Conservation (phyloP, 192 early-diverging fungal species). For the Allomyces macrogynus region DNA sequence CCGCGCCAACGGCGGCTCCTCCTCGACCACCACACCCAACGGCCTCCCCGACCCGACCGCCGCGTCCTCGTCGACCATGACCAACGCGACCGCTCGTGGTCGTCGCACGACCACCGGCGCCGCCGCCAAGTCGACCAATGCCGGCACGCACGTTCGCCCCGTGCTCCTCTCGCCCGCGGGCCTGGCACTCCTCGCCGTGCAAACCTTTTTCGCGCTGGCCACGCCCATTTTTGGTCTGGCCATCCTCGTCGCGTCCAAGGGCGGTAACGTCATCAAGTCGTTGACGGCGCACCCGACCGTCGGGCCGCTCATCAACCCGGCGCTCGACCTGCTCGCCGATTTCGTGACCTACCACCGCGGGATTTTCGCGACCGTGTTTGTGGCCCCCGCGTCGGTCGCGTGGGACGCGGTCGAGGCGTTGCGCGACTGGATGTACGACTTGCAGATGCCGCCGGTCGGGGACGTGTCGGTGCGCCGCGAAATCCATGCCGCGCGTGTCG, state of each 20-base stretch:
- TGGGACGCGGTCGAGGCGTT: background rate
- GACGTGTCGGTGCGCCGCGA: background rate
- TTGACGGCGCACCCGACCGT: background rate
- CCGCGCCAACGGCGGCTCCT: no score
- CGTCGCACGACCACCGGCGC: no score
- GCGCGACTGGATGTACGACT: background rate
- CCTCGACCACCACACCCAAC: no score
- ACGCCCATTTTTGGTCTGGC: background rate
- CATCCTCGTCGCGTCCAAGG: background rate
- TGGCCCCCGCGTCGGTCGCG: background rate
- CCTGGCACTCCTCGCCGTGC: no score
- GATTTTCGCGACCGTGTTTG: background rate
- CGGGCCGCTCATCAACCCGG: background rate
- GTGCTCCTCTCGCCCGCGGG: no score
- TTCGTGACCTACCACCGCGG: background rate
- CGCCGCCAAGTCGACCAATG: no score
- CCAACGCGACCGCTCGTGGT: no score
- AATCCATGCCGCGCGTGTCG: background rate
- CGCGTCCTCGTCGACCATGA: no score
- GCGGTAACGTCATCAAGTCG: background rate
- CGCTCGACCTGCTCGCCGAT: background rate
- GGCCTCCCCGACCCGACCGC: no score
- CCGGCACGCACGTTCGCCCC: no score
- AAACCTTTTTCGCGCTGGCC: background rate
- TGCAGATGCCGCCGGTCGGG: background rate